A percentile compares a stretch with the other conserved stretches of the same genome.
phyloP scores from a whole-genome alignment of 2,329 filamentous ascomycete species.

The Fusarium abutilonis region DNA sequence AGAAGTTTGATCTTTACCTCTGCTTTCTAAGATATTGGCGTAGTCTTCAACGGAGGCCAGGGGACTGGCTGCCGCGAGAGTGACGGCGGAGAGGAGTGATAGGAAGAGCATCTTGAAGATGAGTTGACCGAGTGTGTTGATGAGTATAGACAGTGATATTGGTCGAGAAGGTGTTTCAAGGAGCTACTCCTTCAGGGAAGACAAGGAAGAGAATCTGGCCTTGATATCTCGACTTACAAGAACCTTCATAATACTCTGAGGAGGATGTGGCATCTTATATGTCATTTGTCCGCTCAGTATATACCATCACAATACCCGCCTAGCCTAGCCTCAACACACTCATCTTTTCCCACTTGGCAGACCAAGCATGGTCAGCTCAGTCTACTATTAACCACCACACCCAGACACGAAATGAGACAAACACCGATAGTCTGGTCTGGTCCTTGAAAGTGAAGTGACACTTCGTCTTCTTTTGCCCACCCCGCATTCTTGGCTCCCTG shows the following conservation, averaged over 20 bases:
- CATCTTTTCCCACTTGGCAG: conserved; percentile 22
- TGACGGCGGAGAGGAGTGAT: conserved; percentile 42
- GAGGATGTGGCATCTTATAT: conserved; percentile 24
- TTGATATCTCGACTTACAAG: conserved; percentile 22
- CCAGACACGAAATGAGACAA: conserved; percentile 13
- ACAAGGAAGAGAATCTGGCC: conserved; percentile 7
- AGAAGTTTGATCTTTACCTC: conserved; percentile 46
- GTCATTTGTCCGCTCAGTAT: conserved; percentile 2
- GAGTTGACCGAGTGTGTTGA: not conserved
- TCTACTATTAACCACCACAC: conserved; percentile 17
- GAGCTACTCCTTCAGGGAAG: conserved; percentile 11
- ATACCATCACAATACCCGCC: conserved; percentile 25
- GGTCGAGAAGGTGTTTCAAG: conserved; percentile 1
- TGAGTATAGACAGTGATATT: not conserved
- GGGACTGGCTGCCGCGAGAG: conserved; percentile 44
- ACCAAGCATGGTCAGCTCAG: not conserved
- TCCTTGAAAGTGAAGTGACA: not conserved
- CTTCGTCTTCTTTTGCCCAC: not conserved
- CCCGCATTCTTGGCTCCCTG: conserved; percentile 32
- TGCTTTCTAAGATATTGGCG: conserved; percentile 43
- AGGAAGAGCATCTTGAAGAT: conserved; percentile 39
- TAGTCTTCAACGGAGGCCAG: conserved; percentile 43
- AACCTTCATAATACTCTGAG: conserved; percentile 10
- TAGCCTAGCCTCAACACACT: conserved; percentile 3
- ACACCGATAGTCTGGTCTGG: not conserved